Evolutionary conservation across 2,329 filamentous ascomycete genomes (phyloP).

Genomic region (Penicillium sp.): DNA sequence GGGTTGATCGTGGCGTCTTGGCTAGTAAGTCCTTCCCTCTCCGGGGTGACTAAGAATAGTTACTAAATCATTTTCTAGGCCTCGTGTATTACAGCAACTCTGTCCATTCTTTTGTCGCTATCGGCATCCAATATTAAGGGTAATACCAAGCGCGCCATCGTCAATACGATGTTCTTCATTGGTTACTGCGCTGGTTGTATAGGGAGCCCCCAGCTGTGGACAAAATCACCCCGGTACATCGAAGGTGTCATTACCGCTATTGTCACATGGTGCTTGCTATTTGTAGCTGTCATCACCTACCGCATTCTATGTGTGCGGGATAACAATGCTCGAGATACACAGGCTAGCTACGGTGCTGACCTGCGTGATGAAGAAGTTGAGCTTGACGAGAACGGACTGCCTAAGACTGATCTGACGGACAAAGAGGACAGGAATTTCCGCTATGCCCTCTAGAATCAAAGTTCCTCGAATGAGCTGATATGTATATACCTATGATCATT

Average conservation of each 20-base stretch:
- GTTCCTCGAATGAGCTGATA: not conserved
- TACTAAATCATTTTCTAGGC: conserved; percentile 22
- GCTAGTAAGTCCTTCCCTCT: conserved; percentile 34
- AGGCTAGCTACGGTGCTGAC: not conserved
- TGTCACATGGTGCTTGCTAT: conserved; percentile 20
- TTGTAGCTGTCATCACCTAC: conserved; percentile 13
- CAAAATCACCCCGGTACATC: conserved; percentile 44
- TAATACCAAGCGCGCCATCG: conserved; percentile 51
- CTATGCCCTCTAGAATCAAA: conserved; percentile 4
- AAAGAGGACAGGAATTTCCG: conserved; percentile 12
- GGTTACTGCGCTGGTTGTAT: conserved; percentile 52
- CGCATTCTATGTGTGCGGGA: conserved; percentile 13
- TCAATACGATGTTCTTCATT: conserved; percentile 53
- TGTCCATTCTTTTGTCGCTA: conserved; percentile 46
- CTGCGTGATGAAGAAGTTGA: conserved; percentile 2
- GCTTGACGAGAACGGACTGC: conserved; percentile 14
- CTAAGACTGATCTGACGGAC: conserved; percentile 13
- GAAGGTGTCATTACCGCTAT: conserved; percentile 48
- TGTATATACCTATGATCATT: too few relatives aligned
- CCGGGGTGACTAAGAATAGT: not conserved
- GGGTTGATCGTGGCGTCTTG: conserved; percentile 51
- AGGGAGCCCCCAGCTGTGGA: conserved; percentile 51
- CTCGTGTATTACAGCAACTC: conserved; percentile 45
- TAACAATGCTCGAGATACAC: conserved; percentile 16
- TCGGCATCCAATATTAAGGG: conserved; percentile 53